Percentiles rank a stretch among this genome's conserved stretches.
Evolutionary conservation across 2,329 filamentous ascomycete genomes (phyloP).

Genomic region (Lachnum nothofagi): DNA sequence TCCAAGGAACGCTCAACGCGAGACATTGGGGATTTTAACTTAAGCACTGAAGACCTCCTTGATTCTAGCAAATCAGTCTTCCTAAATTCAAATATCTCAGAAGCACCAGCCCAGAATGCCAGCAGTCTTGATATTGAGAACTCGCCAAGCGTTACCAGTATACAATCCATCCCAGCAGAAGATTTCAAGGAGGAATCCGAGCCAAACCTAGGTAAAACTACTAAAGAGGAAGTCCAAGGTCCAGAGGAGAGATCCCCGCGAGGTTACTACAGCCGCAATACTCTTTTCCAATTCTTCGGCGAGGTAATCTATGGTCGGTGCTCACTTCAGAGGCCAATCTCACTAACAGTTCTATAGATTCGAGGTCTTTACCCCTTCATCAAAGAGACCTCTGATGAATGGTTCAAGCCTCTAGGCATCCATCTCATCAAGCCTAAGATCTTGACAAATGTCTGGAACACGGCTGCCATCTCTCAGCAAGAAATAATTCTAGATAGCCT

Average conservation of each 20-base stretch:
- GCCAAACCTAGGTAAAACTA: not conserved
- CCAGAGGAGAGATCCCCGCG: constrained; percentile 15
- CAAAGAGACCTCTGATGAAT: constrained; percentile 10
- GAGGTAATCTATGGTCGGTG: constrained; percentile 2
- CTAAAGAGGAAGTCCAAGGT: constrained; percentile 11
- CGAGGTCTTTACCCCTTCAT: constrained; percentile 12
- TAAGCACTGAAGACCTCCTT: not conserved
- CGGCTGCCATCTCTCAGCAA: not conserved
- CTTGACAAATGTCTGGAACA: not conserved
- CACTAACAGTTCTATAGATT: constrained; percentile 3
- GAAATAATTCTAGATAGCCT: not conserved
- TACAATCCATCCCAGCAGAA: too few relatives aligned
- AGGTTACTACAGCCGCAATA: constrained; percentile 12
- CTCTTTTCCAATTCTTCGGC: constrained; percentile 7
- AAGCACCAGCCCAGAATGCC: too few relatives aligned
- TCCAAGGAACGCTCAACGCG: not conserved
- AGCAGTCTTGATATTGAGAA: too few relatives aligned
- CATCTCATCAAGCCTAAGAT: constrained; percentile 5
- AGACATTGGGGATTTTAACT: not conserved
- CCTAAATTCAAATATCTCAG: not conserved
- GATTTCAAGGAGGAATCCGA: not conserved
- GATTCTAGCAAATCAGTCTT: not conserved
- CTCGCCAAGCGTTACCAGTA: too few relatives aligned
- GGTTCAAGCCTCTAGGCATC: constrained; percentile 9
- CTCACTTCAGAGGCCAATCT: not conserved